Evolutionary conservation across 2,329 filamentous ascomycete genomes (phyloP).

Genomic region (Amphichorda felina): DNA sequence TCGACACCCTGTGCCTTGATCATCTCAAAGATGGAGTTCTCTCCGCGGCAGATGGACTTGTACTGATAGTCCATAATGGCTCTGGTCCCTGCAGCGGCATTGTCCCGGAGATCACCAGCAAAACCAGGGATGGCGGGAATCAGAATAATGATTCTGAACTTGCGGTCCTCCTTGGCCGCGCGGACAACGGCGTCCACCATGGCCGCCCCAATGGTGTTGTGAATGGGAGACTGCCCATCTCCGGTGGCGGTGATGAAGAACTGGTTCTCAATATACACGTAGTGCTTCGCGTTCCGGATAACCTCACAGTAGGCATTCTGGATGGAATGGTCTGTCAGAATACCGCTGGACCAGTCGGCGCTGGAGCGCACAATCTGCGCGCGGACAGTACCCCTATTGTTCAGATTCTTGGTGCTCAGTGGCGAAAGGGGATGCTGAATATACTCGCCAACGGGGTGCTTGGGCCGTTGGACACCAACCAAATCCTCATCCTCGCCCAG

Average conservation of each 20-base stretch:
- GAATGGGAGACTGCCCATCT: slow-evolving; percentile 72
- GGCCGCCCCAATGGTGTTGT: slow-evolving; percentile 76
- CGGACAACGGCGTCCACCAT: slow-evolving; percentile 84
- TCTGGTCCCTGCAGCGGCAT: slow-evolving; percentile 72
- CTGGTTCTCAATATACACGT: slow-evolving; percentile 96
- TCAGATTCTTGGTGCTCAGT: slow-evolving; percentile 50
- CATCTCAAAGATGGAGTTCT: slow-evolving; percentile 80
- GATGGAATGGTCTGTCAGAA: slow-evolving; percentile 73
- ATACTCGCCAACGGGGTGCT: slow-evolving; percentile 82
- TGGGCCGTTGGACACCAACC: slow-evolving; percentile 76
- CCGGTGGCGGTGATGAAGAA: slow-evolving; percentile 96
- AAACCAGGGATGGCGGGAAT: slow-evolving; percentile 92
- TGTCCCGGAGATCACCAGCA: slow-evolving; percentile 75
- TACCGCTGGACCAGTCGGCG: slow-evolving; percentile 87
- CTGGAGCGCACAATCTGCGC: slow-evolving; percentile 86
- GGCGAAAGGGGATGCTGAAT: slow-evolving; percentile 66
- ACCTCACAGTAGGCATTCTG: slow-evolving; percentile 79
- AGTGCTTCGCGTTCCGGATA: slow-evolving; percentile 81
- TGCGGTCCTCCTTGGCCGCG: slow-evolving; percentile 70
- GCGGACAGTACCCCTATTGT: slow-evolving; percentile 60
- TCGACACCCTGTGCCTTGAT: slow-evolving; percentile 63
- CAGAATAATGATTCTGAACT: slow-evolving; percentile 81
- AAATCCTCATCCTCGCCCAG: slow-evolving; percentile 73
- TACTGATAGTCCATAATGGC: slow-evolving; percentile 99
- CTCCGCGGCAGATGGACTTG: slow-evolving; percentile 85